Evolutionary conservation across 2,329 filamentous ascomycete genomes (phyloP), one percentile per base, ranked within the genome.

Genomic region (Fusarium sp.): DNA sequence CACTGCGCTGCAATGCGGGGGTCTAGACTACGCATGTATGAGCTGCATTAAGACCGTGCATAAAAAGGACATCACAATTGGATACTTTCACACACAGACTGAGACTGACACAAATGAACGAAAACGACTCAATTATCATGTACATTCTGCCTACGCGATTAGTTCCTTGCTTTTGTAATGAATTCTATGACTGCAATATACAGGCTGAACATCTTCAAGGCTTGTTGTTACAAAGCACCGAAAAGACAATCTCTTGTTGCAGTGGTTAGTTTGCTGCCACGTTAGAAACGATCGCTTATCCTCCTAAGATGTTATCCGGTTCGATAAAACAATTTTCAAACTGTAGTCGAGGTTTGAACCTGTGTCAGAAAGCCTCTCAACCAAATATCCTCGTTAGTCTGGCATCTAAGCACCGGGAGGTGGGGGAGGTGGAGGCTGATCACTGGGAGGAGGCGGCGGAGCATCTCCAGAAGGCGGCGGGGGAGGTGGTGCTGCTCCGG

Each of bases 361-460:
- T 25, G 23, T 25, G 23, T 25, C 23, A 25, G 23, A 68, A 56
- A 39, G 14, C n/a, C 20, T 37, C 21, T 31, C 25, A 17, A 23
- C 21, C 51, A 54, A 33, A 13, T 9, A 66, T 40, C 42, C 23
- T 47, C 42, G 46, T 67, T 62, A 55, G 61, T 66, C 20, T 51
- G 23, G 33, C 51, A 52, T 72, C 76, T 77, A 85, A 67, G 82
- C 82, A 71, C 83, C 83, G 59, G 82, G 82, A 66, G 88, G 88
- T 52, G 88, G 88, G 58, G 88, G 88, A 23, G 91, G 89, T 17
- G 88, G 88, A 67, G 88, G 85, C 66, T 88, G 88, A 67, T 83
- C 82, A 54, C 85, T 85, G 56, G 88, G 88, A 68, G 88, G 89
- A 20, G 91, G 89, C 36, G 89, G 88, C 58, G 89, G 88, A 49